Conservation (phyloP, 2,329 filamentous ascomycete species). For the Scedosporium minutisporum region DNA sequence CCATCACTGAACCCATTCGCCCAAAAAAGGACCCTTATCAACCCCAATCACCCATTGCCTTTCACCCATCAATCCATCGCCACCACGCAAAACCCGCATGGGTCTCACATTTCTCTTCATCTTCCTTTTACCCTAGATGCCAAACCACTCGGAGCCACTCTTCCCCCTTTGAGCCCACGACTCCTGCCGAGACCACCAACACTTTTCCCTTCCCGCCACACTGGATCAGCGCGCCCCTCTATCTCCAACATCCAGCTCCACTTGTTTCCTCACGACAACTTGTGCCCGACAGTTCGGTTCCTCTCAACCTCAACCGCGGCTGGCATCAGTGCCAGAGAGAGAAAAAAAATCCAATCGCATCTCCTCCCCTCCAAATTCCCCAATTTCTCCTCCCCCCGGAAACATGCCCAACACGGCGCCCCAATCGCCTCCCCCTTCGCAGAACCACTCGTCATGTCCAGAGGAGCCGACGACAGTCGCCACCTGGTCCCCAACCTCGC, state of each 20-base stretch:
- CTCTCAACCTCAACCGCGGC: background rate
- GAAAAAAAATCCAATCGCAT: background rate
- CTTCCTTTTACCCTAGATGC: too few relatives aligned
- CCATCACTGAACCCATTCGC: background rate
- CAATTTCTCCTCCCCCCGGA: background rate
- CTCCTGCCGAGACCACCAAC: too few relatives aligned
- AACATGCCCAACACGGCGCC: slow-evolving; percentile 10
- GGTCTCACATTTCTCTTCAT: too few relatives aligned
- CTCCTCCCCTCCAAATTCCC: background rate
- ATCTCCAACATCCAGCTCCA: background rate
- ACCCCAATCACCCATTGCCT: too few relatives aligned
- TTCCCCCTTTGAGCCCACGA: too few relatives aligned
- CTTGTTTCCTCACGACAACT: background rate
- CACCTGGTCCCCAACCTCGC: background rate
- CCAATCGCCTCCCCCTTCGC: slow-evolving; percentile 1
- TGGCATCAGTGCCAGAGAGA: background rate
- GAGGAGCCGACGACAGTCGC: slow-evolving; percentile 1
- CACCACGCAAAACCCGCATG: too few relatives aligned
- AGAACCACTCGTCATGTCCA: slow-evolving; percentile 2
- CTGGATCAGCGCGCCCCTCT: background rate
- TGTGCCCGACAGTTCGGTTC: background rate
- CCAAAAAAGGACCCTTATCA: too few relatives aligned
- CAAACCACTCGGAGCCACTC: too few relatives aligned
- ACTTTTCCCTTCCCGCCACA: background rate
- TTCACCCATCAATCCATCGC: too few relatives aligned